phyloP scores from a whole-genome alignment of 164 flowering plant genomes.

The Aristolochia fimbriata region DNA sequence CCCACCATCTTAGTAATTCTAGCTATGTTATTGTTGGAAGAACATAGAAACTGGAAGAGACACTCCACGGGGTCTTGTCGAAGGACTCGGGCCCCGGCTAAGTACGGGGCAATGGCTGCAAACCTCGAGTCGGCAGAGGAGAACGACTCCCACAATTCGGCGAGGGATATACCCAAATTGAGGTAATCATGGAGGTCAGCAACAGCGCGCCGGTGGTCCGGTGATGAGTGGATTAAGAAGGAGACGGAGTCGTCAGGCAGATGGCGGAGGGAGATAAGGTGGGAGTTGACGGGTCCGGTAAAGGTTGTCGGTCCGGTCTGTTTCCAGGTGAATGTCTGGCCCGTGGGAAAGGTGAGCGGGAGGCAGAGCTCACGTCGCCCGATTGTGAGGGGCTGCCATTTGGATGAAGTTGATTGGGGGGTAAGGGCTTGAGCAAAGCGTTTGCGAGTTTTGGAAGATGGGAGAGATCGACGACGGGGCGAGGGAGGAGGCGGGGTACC shows the following conservation, averaged over 20 bases:
- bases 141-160: conserved; percentile 57
- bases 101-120: conserved; percentile 43
- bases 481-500: neutral
- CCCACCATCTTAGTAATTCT: conserved; percentile 89
- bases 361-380: conserved; percentile 61
- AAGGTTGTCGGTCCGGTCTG: conserved; percentile 56
- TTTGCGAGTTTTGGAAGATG: conserved; percentile 2
- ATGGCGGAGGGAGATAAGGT: conserved; percentile 75
- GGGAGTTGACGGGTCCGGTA: conserved; percentile 72
- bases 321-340: conserved; percentile 93
- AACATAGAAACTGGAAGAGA: conserved; percentile 73
- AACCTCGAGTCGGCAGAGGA: conserved; percentile 55
- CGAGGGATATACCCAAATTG: conserved; percentile 53
- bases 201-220: conserved; percentile 19
- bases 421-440: neutral
- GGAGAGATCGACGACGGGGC: neutral
- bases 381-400: conserved; percentile 65
- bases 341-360: conserved; percentile 93
- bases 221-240: conserved; percentile 24
- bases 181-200: conserved; percentile 52
- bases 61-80: conserved; percentile 95
- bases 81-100: conserved; percentile 79
- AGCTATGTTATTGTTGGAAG: conserved; percentile 77
- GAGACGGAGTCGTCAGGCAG: conserved; percentile 22
- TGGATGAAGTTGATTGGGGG: neutral